A percentile compares a stretch with the other conserved stretches of the same genome.
These are phyloP conservation scores for Backusella sp. DNA, from an alignment of 192 early-diverging fungal species.

Conservation along the genomic window DNA sequence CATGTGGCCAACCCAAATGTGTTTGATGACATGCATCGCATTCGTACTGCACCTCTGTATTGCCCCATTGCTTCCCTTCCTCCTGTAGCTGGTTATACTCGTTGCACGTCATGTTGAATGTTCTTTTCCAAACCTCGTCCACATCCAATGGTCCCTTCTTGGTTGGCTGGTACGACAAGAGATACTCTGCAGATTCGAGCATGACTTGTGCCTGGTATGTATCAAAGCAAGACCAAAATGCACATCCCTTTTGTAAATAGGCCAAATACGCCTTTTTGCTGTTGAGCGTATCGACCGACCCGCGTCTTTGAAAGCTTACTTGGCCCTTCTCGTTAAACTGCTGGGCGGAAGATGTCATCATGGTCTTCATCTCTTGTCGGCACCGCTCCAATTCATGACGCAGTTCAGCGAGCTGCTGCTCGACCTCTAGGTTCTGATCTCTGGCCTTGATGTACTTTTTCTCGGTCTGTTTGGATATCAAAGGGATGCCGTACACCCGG, in stretches of 20 bases:
- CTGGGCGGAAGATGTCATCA: not conserved
- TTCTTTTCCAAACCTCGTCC: not conserved
- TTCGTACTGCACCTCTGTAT: not conserved
- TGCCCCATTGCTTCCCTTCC: not conserved
- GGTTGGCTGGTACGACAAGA: not conserved
- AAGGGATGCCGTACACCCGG: not conserved
- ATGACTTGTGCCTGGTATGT: constrained; percentile 5
- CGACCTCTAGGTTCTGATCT: not conserved
- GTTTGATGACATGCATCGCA: not conserved
- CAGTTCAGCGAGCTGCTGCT: not conserved
- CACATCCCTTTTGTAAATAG: not conserved
- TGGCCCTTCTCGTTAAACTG: not conserved
- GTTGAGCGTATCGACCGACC: not conserved
- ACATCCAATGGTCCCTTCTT: not conserved
- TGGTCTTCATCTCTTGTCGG: not conserved
- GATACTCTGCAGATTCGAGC: not conserved
- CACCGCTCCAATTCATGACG: not conserved
- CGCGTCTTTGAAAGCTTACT: not conserved
- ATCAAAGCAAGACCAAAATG: constrained; percentile 6
- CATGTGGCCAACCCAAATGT: not conserved
- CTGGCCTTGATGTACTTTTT: constrained; percentile 5
- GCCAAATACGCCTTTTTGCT: not conserved
- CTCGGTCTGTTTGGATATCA: not conserved
- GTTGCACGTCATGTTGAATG: not conserved
- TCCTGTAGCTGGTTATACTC: not conserved